phyloP scores from a whole-genome alignment of 2,329 filamentous ascomycete genomes.

The Aspergillus sp. region DNA sequence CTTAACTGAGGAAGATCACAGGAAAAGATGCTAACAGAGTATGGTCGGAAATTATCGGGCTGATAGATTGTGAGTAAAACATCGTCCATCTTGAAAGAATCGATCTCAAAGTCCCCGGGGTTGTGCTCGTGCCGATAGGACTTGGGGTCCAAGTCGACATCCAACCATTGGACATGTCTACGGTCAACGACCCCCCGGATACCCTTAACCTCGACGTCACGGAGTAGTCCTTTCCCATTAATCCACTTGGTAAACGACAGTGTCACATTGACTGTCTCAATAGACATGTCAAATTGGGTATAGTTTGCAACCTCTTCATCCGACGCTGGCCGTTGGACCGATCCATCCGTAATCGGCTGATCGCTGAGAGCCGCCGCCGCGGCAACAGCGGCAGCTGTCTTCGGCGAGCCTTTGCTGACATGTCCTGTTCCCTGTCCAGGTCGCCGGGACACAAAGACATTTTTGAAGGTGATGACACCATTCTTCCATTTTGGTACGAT shows the following conservation, averaged over 20 bases:
- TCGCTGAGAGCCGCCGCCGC: slow-evolving; percentile 57
- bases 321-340: slow-evolving; percentile 16
- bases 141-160: slow-evolving; percentile 66
- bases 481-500: slow-evolving; percentile 95
- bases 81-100: slow-evolving; percentile 93
- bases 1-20: slow-evolving; percentile 87
- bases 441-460: slow-evolving; percentile 87
- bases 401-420: slow-evolving; percentile 86
- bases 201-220: slow-evolving; percentile 88
- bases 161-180: slow-evolving; percentile 67
- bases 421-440: slow-evolving; percentile 74
- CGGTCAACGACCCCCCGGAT: slow-evolving; percentile 88
- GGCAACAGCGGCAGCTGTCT: slow-evolving; percentile 73
- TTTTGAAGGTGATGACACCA: slow-evolving; percentile 91
- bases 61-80: slow-evolving; percentile 86
- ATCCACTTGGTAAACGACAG: slow-evolving; percentile 98
- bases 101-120: slow-evolving; percentile 92
- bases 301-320: slow-evolving; percentile 87
- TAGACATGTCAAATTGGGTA: slow-evolving; percentile 91
- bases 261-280: slow-evolving; percentile 92
- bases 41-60: slow-evolving; percentile 83
- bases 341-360: slow-evolving; percentile 34
- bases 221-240: slow-evolving; percentile 85
- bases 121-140: slow-evolving; percentile 81
- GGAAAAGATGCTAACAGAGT: slow-evolving; percentile 88